phyloP scores from a whole-genome alignment of 495 filamentous ascomycete species.

The Pyrenula aspistea region DNA sequence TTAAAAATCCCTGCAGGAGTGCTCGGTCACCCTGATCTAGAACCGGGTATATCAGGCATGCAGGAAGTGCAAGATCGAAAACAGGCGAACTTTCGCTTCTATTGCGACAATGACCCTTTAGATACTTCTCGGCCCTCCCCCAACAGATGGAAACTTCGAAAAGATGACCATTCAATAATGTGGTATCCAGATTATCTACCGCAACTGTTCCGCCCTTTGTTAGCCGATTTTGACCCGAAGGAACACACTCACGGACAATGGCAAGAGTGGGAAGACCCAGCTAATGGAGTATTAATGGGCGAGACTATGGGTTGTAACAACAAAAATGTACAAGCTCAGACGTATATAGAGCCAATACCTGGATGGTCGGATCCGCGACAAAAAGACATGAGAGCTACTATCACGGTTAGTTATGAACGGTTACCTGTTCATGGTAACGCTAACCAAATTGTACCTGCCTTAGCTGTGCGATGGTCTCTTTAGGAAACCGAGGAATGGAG shows the following conservation, averaged over 20 bases:
- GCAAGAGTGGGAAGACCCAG: neutral
- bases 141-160: neutral
- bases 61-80: neutral
- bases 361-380: neutral
- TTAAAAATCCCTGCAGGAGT: neutral
- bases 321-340: neutral
- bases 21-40: neutral
- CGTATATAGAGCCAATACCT: neutral
- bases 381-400: neutral
- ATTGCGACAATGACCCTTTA: neutral
- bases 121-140: neutral
- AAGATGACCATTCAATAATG: neutral
- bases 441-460: neutral
- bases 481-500: neutral
- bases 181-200: neutral
- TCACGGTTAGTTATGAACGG: neutral
- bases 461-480: neutral
- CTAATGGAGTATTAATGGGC: neutral
- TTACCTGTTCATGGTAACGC: neutral
- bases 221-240: neutral
- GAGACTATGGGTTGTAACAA: neutral
- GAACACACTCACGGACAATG: neutral
- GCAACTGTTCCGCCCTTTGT: neutral
- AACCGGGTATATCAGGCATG: neutral
- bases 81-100: neutral